Percentiles rank a stretch among this genome's conserved stretches.
Evolutionary conservation across 331 rosid species (phyloP).

Genomic region (Phaseolus coccineus): DNA sequence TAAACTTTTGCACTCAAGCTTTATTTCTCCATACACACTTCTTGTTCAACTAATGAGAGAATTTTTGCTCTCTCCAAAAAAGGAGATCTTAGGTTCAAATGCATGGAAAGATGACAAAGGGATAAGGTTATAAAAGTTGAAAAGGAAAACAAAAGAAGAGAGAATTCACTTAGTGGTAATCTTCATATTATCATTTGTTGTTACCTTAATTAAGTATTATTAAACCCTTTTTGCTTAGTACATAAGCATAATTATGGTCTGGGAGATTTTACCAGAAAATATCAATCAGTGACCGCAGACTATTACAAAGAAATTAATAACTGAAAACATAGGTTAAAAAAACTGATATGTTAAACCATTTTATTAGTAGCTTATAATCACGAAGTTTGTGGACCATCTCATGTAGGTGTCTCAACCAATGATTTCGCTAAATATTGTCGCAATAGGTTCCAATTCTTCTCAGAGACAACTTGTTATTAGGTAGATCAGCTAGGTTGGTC

Average conservation of each 20-base stretch:
- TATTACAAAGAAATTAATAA: conserved; percentile 35
- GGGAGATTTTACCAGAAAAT: conserved; percentile 39
- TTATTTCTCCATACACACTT: neutral
- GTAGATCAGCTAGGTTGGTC: conserved; percentile 47
- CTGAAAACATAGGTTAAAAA: conserved; percentile 7
- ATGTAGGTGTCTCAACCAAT: conserved; percentile 48
- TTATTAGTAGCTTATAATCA: conserved; percentile 32
- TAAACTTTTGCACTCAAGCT: neutral
- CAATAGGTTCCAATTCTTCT: neutral
- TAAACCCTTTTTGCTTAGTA: conserved; percentile 39
- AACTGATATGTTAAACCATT: conserved; percentile 3
- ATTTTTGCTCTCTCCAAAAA: neutral
- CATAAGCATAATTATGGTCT: conserved; percentile 50
- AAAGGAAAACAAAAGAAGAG: conserved; percentile 24
- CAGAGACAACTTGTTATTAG: conserved; percentile 26
- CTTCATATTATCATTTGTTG: conserved; percentile 49
- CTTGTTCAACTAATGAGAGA: neutral
- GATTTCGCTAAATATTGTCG: conserved; percentile 40
- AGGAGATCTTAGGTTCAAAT: neutral
- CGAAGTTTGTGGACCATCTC: conserved; percentile 47
- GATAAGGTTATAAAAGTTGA: conserved; percentile 27
- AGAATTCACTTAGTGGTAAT: conserved; percentile 45
- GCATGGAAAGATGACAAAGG: conserved; percentile 34
- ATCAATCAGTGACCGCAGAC: conserved; percentile 38
- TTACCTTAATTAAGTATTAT: conserved; percentile 49